Evolutionary conservation across 2,329 filamentous ascomycete genomes (phyloP).

Genomic region (Pseudogymnoascus sp.): DNA sequence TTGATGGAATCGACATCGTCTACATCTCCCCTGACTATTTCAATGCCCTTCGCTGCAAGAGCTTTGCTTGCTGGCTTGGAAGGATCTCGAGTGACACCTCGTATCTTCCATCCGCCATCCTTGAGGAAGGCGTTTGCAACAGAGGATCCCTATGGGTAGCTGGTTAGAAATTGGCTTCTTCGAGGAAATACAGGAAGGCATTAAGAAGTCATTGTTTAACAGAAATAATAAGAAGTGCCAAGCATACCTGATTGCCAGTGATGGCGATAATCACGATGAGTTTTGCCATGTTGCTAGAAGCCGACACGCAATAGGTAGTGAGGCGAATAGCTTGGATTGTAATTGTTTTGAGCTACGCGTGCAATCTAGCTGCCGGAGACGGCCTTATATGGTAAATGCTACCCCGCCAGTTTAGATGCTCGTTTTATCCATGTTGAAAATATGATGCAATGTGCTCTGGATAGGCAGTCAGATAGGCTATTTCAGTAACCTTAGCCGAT

Average conservation of each 20-base stretch:
- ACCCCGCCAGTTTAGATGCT: neutral
- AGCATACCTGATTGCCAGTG: conserved; percentile 6
- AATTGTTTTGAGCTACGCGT: neutral
- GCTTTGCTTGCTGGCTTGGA: conserved; percentile 33
- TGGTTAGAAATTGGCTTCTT: neutral
- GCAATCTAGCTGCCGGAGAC: neutral
- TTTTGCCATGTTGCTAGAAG: conserved; percentile 8
- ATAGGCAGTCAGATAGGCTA: neutral
- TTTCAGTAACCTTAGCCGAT: neutral
- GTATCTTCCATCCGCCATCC: conserved; percentile 37
- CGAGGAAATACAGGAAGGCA: neutral
- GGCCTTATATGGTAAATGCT: neutral
- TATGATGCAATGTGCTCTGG: neutral
- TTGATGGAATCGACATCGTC: neutral
- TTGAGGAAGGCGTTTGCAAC: conserved; percentile 37
- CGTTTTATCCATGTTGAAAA: neutral
- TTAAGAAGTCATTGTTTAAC: neutral
- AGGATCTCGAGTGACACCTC: conserved; percentile 39
- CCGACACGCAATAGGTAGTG: neutral
- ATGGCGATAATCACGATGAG: conserved; percentile 9
- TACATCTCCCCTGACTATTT: conserved; percentile 29
- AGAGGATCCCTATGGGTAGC: conserved; percentile 35
- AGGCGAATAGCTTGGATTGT: neutral
- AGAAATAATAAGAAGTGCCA: neutral
- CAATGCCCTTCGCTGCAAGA: conserved; percentile 34